These are phyloP conservation scores for Lichtheimia ramosa DNA, from an alignment of 371 early-diverging fungal genomes.

Conservation along the genomic window DNA sequence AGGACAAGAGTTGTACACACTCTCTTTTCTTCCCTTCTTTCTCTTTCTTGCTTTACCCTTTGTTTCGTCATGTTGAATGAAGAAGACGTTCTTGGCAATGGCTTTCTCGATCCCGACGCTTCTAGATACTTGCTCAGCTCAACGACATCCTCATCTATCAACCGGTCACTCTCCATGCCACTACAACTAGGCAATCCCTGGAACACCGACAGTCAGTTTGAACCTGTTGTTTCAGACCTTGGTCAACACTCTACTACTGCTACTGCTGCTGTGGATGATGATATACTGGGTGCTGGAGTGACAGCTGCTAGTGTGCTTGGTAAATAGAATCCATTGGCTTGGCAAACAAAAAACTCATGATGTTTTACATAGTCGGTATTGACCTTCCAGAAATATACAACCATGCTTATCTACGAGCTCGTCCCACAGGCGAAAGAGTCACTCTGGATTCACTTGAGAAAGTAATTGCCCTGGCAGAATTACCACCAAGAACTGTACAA, in stretches of 20 bases:
- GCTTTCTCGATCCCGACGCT: constrained; percentile 19
- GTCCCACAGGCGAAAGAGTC: constrained; percentile 44
- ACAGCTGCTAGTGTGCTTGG: constrained; percentile 31
- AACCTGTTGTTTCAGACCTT: constrained; percentile 15
- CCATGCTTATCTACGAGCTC: constrained; percentile 45
- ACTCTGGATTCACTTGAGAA: constrained; percentile 39
- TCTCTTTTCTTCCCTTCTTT: too few relatives aligned
- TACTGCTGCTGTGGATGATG: constrained; percentile 18
- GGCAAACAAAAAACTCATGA: background rate
- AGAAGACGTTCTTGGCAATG: constrained; percentile 19
- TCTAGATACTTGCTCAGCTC: constrained; percentile 15
- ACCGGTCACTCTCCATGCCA: constrained; percentile 18
- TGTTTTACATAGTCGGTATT: constrained; percentile 34
- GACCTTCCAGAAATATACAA: constrained; percentile 46
- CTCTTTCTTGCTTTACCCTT: constrained; percentile 4
- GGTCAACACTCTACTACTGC: constrained; percentile 3
- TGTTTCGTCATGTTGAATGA: constrained; percentile 15
- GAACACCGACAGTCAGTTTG: constrained; percentile 19
- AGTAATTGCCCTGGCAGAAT: constrained; percentile 14
- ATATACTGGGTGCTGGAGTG: constrained; percentile 18
- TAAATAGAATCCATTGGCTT: constrained; percentile 2
- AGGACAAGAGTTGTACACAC: too few relatives aligned
- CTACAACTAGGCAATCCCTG: constrained; percentile 17
- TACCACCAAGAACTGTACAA: constrained; percentile 25
- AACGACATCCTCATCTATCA: constrained; percentile 14